Evolutionary conservation across 2,329 filamentous ascomycete species (phyloP).

Genomic region (Stemphylium lycopersici): DNA sequence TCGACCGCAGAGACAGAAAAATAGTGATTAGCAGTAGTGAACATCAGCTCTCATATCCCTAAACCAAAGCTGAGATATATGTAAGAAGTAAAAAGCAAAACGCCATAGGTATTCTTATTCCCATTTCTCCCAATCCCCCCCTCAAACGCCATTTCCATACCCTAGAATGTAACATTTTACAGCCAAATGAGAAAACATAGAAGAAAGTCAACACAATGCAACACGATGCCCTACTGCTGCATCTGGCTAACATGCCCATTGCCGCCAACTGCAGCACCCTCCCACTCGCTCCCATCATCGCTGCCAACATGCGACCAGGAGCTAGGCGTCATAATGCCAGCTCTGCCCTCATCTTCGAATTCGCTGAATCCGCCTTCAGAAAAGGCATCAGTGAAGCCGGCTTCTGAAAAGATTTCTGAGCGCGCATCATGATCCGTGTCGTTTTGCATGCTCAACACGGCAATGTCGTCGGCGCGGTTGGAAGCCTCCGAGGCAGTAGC

Average conservation of each 20-base stretch:
- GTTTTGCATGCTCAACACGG: slow-evolving; percentile 43
- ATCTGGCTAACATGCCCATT: slow-evolving; percentile 32
- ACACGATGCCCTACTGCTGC: slow-evolving; percentile 25
- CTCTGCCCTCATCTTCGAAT: slow-evolving; percentile 16
- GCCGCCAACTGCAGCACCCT: slow-evolving; percentile 27
- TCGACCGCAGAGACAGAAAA: no score
- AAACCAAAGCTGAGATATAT: no score
- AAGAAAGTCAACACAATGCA: no score
- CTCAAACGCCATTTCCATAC: no score
- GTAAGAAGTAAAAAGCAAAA: no score
- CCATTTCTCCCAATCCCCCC: no score
- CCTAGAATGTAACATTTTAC: no score
- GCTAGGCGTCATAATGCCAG: slow-evolving; percentile 45
- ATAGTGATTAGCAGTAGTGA: no score
- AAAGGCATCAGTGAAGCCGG: slow-evolving; percentile 47
- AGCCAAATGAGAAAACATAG: no score
- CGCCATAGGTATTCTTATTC: no score
- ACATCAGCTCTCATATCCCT: no score
- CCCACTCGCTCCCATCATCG: slow-evolving; percentile 49
- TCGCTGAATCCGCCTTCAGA: slow-evolving; percentile 45
- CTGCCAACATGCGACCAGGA: slow-evolving; percentile 51
- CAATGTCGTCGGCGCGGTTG: slow-evolving; percentile 41
- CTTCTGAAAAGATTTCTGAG: slow-evolving; percentile 44
- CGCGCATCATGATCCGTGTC: slow-evolving; percentile 44
- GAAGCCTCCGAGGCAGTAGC: slow-evolving; percentile 41